Percentiles rank a stretch among this genome's conserved stretches.
Conservation (phyloP, 768 basidiomycete species). For the Boletus edulis region DNA sequence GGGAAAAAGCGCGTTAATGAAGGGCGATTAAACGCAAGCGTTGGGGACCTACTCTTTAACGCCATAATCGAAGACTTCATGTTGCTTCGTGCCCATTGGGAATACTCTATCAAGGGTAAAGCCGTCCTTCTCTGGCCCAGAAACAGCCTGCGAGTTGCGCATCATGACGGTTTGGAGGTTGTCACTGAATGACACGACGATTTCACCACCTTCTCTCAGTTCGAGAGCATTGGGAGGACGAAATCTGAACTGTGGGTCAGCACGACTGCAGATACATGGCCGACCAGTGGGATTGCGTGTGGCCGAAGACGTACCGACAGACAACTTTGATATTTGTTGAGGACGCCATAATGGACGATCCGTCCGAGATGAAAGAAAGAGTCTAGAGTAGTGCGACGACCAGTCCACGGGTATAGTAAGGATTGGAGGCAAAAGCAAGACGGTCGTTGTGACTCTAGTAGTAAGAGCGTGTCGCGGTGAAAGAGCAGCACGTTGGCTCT, state of each 20-base stretch:
- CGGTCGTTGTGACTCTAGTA: slow-evolving; percentile 1
- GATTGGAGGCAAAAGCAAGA: slow-evolving; percentile 1
- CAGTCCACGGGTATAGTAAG: slow-evolving; percentile 17
- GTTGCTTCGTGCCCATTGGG: slow-evolving; percentile 85
- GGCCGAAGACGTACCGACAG: slow-evolving; percentile 75
- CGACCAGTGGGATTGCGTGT: neutral
- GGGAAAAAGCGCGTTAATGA: slow-evolving; percentile 17
- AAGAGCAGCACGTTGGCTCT: slow-evolving; percentile 18
- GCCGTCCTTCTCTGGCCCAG: slow-evolving; percentile 93
- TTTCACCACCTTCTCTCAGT: slow-evolving; percentile 80
- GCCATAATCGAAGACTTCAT: slow-evolving; percentile 97
- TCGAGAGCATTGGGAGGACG: slow-evolving; percentile 95
- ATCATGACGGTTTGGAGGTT: slow-evolving; percentile 82
- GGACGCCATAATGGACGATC: slow-evolving; percentile 58
- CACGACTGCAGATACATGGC: neutral
- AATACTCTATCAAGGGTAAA: slow-evolving; percentile 98
- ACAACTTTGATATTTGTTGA: slow-evolving; percentile 96
- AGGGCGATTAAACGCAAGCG: slow-evolving; percentile 1
- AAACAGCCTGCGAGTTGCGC: slow-evolving; percentile 61
- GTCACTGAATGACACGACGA: slow-evolving; percentile 87
- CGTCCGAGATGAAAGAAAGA: slow-evolving; percentile 14
- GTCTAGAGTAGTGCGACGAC: slow-evolving; percentile 12
- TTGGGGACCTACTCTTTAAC: slow-evolving; percentile 80
- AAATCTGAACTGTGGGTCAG: slow-evolving; percentile 54
- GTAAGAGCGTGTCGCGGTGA: slow-evolving; percentile 13